Conservation (phyloP, 352 stramenopile genomes). For the Globisporangium cederbergense region DNA sequence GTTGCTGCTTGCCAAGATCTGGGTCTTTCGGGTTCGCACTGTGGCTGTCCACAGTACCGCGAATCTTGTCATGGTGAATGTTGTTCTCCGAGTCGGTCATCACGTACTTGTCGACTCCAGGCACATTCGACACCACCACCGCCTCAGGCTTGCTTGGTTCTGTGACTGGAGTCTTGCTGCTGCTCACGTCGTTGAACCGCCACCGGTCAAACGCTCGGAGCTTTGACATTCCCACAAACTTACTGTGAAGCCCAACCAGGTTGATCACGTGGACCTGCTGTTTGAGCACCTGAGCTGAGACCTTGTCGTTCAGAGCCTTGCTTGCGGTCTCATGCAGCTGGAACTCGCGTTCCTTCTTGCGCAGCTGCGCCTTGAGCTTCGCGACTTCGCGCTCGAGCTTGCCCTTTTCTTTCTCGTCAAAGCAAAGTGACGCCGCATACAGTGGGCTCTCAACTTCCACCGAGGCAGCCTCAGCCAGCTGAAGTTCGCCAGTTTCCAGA, state of each 20-base stretch:
- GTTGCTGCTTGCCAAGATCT: neutral
- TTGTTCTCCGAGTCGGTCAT: constrained; percentile 13
- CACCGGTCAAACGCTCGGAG: constrained; percentile 34
- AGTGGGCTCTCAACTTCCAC: constrained; percentile 3
- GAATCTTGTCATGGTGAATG: neutral
- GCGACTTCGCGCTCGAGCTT: constrained; percentile 36
- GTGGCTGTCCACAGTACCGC: neutral
- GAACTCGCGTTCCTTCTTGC: constrained; percentile 34
- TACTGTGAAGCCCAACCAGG: constrained; percentile 28
- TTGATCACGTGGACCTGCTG: constrained; percentile 35
- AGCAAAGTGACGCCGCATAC: constrained; percentile 19
- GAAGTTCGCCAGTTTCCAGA: neutral
- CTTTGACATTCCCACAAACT: constrained; percentile 20
- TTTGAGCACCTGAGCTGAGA: constrained; percentile 9
- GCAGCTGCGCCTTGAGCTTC: constrained; percentile 30
- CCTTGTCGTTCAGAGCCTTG: constrained; percentile 15
- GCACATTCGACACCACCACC: neutral
- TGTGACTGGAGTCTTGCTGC: neutral
- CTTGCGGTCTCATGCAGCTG: constrained; percentile 16
- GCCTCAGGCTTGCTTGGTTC: neutral
- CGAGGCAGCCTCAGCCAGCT: neutral
- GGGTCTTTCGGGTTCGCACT: neutral
- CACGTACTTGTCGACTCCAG: constrained; percentile 5
- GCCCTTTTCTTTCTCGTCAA: constrained; percentile 33
- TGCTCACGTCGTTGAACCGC: constrained; percentile 15